Evolutionary conservation across 2,329 filamentous ascomycete genomes (phyloP).

Genomic region (Neonectria magnoliae): DNA sequence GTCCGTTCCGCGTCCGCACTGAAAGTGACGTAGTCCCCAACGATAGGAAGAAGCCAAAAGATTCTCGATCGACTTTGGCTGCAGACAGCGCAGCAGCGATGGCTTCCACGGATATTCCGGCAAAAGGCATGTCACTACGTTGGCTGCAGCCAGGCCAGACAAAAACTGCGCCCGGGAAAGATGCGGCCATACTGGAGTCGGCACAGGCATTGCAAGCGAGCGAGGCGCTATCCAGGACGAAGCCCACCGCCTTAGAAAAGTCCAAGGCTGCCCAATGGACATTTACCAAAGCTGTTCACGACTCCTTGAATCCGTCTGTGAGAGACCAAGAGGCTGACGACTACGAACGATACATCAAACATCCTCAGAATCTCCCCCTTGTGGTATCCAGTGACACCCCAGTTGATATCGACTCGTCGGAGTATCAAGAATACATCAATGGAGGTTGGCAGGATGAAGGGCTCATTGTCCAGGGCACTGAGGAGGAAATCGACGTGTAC

Average conservation of each 20-base stretch:
- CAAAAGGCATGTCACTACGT: conserved; percentile 64
- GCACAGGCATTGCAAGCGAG: conserved; percentile 30
- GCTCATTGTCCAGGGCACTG: conserved; percentile 61
- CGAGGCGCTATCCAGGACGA: conserved; percentile 52
- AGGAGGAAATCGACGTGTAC: conserved; percentile 67
- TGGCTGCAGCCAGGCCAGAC: conserved; percentile 67
- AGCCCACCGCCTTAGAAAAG: conserved; percentile 75
- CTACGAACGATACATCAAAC: conserved; percentile 87
- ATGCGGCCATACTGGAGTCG: conserved; percentile 25
- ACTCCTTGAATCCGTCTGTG: conserved; percentile 87
- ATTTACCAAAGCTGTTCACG: conserved; percentile 83
- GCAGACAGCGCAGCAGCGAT: conserved; percentile 54
- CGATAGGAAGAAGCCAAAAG: conserved; percentile 71
- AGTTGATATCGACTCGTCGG: conserved; percentile 66
- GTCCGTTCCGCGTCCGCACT: conserved; percentile 84
- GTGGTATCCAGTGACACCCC: conserved; percentile 77
- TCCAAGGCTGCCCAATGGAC: conserved; percentile 87
- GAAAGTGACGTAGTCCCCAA: conserved; percentile 67
- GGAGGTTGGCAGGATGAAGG: conserved; percentile 71
- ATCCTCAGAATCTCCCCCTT: conserved; percentile 88
- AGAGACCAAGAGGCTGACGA: conserved; percentile 81
- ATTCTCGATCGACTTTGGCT: conserved; percentile 49
- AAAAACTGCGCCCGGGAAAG: conserved; percentile 40
- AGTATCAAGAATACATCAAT: conserved; percentile 84
- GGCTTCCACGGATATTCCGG: conserved; percentile 50